Evolutionary conservation across 768 basidiomycete genomes (phyloP).

Genomic region (Wakefieldia striispora): DNA sequence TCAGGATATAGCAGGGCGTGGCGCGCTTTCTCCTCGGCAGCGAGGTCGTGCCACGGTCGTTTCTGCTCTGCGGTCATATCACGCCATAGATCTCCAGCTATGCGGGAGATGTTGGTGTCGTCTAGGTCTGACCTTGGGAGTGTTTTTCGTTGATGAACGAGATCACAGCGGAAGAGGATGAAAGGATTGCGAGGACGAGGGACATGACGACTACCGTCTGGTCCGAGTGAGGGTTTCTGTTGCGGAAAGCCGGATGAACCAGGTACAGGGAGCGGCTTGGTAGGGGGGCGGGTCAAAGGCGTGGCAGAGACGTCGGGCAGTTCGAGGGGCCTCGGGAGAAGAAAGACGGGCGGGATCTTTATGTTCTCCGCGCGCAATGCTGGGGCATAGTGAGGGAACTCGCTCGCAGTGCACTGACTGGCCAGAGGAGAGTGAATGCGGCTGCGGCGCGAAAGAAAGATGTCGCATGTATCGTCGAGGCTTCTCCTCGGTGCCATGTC

Average conservation of each 20-base stretch:
- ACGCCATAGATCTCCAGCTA: constrained; percentile 66
- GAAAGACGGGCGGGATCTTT: constrained; percentile 6
- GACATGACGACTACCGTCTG: constrained; percentile 44
- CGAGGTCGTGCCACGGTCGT: constrained; percentile 51
- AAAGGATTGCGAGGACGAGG: constrained; percentile 77
- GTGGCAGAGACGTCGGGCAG: background rate
- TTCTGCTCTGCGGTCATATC: constrained; percentile 46
- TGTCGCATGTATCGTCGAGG: constrained; percentile 31
- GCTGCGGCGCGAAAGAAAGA: constrained; percentile 26
- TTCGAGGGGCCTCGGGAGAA: constrained; percentile 9
- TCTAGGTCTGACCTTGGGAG: constrained; percentile 56
- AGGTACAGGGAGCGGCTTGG: constrained; percentile 25
- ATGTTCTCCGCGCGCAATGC: constrained; percentile 7
- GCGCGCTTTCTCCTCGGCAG: constrained; percentile 44
- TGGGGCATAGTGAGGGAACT: constrained; percentile 6
- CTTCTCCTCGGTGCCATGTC: constrained; percentile 28
- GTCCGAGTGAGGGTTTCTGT: constrained; percentile 12
- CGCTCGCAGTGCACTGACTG: constrained; percentile 10
- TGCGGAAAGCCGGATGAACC: constrained; percentile 23
- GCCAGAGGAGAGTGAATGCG: constrained; percentile 6
- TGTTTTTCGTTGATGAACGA: constrained; percentile 59
- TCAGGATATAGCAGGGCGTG: constrained; percentile 42
- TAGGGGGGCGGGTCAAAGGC: background rate
- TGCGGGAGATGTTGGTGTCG: constrained; percentile 66
- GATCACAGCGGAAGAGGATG: constrained; percentile 76